Conservation (phyloP, 106 monocot genomes). For the Acanthochlamys bracteata region DNA sequence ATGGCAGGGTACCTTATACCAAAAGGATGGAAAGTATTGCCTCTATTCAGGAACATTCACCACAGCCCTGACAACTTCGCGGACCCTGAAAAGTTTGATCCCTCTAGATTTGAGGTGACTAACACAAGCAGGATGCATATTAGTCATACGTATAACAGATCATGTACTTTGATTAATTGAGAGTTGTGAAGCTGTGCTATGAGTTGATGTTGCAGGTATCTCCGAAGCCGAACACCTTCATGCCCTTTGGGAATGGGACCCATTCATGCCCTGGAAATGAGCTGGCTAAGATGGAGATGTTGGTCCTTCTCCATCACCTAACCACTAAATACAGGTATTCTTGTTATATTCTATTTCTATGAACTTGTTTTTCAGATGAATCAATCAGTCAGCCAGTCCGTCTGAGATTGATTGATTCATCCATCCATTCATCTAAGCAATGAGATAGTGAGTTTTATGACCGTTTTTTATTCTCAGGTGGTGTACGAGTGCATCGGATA, state of each 20-base stretch:
- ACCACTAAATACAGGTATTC: constrained; percentile 75
- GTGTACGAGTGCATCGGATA: constrained; percentile 19
- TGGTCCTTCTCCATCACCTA: constrained; percentile 91
- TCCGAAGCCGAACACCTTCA: constrained; percentile 81
- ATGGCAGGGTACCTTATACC: constrained; percentile 84
- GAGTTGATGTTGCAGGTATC: constrained; percentile 28
- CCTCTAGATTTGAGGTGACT: constrained; percentile 85
- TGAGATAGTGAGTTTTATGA: neutral
- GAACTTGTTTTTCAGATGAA: too few relatives aligned
- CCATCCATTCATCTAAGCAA: neutral
- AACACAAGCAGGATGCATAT: neutral
- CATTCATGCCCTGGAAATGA: constrained; percentile 96
- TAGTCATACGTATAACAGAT: neutral
- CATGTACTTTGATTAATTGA: neutral
- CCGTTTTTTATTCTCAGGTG: constrained; percentile 23
- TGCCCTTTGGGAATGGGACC: constrained; percentile 86
- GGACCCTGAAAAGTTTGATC: constrained; percentile 85
- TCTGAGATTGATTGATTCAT: too few relatives aligned
- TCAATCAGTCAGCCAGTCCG: neutral
- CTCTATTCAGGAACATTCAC: constrained; percentile 91
- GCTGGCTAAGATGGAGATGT: constrained; percentile 91
- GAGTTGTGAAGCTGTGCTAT: too few relatives aligned
- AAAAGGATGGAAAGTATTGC: constrained; percentile 96
- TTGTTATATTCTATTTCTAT: too few relatives aligned
- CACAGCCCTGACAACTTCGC: constrained; percentile 74